A percentile compares a stretch with the other conserved stretches of the same genome.
phyloP scores from a whole-genome alignment of 2,329 filamentous ascomycete species.

The Phaeosphaeria sp. region DNA sequence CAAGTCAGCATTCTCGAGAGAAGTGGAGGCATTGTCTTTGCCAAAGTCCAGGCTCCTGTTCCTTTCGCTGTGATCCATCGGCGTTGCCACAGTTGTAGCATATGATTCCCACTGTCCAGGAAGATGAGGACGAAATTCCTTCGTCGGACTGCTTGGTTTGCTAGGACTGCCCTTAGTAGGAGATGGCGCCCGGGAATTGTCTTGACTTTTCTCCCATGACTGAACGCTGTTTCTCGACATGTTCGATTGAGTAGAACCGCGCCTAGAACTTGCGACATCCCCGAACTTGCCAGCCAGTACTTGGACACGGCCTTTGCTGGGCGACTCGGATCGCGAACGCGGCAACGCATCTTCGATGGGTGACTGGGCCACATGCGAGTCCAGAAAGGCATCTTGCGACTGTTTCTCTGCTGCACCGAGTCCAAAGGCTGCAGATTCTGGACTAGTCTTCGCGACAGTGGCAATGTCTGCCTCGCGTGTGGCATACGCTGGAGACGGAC shows the following conservation, averaged over 20 bases:
- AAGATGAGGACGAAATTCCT: constrained; percentile 57
- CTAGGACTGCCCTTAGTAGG: constrained; percentile 35
- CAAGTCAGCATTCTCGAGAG: constrained; percentile 39
- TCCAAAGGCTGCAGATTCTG: constrained; percentile 25
- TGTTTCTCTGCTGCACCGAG: constrained; percentile 39
- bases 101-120: constrained; percentile 63
- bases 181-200: constrained; percentile 44
- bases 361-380: constrained; percentile 39
- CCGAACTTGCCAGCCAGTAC: constrained; percentile 60
- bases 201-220: constrained; percentile 49
- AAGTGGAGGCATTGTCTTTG: constrained; percentile 9
- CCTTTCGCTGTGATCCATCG: constrained; percentile 34
- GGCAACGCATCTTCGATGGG: constrained; percentile 37
- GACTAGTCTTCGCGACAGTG: constrained; percentile 30
- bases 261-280: constrained; percentile 53
- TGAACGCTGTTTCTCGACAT: constrained; percentile 49
- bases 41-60: constrained; percentile 34
- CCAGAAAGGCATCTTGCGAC: constrained; percentile 45
- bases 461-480: constrained; percentile 48
- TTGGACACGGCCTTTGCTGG: constrained; percentile 57
- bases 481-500: constrained; percentile 36
- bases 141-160: constrained; percentile 45
- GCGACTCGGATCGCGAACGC: constrained; percentile 51
- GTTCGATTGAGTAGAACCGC: constrained; percentile 54
- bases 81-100: constrained; percentile 47